Evolutionary conservation across 1,139 yeast species (phyloP).

Genomic region (Kodamaea sp.): DNA sequence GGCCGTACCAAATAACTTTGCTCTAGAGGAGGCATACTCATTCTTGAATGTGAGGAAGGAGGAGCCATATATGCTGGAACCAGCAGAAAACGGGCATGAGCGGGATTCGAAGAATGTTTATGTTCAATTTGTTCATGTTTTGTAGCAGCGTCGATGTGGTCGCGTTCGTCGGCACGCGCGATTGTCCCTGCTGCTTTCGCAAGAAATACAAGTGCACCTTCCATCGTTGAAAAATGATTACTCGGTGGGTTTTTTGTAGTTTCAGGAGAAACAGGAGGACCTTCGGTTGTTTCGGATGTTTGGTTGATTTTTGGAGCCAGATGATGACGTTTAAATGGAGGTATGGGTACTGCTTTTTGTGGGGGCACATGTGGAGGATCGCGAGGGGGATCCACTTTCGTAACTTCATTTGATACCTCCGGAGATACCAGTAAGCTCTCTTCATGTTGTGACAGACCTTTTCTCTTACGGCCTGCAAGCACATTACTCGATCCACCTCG

Average conservation of each 20-base stretch:
- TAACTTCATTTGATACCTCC: not conserved
- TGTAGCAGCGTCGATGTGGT: constrained; percentile 61
- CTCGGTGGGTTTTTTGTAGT: constrained; percentile 6
- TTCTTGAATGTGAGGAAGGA: constrained; percentile 15
- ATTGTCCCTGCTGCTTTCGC: constrained; percentile 76
- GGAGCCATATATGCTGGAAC: constrained; percentile 15
- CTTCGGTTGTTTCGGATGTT: not conserved
- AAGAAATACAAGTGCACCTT: constrained; percentile 64
- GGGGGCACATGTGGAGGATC: too few relatives aligned
- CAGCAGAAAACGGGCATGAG: constrained; percentile 2
- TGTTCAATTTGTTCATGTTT: constrained; percentile 47
- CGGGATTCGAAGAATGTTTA: constrained; percentile 5
- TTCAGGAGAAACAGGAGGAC: not conserved
- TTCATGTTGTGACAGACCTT: constrained; percentile 16
- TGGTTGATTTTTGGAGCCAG: too few relatives aligned
- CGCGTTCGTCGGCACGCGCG: constrained; percentile 63
- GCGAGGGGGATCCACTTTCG: too few relatives aligned
- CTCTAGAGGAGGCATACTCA: constrained; percentile 45
- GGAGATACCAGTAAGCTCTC: constrained; percentile 2
- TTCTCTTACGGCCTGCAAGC: constrained; percentile 32
- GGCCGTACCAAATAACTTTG: constrained; percentile 51
- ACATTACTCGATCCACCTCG: constrained; percentile 55
- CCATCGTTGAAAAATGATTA: constrained; percentile 46
- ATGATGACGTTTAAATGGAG: too few relatives aligned
- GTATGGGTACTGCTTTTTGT: too few relatives aligned